phyloP scores from a whole-genome alignment of 2,329 filamentous ascomycete species.

The Cladosporium sp. region DNA sequence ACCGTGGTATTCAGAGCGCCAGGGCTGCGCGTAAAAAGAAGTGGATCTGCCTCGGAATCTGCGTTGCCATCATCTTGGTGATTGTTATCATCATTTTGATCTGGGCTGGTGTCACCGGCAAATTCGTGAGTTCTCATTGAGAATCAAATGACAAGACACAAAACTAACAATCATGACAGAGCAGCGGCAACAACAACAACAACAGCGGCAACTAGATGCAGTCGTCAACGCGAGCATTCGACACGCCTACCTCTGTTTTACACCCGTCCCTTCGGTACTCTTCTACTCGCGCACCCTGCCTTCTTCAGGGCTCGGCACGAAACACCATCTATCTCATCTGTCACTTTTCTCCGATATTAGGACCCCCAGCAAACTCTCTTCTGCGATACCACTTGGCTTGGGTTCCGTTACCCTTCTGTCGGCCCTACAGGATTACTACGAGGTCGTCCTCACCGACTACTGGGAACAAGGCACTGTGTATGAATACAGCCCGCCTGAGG shows the following conservation, averaged over 20 bases:
- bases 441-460: not conserved
- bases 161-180: slow-evolving; percentile 5
- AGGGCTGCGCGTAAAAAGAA: slow-evolving; percentile 85
- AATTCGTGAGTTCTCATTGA: slow-evolving; percentile 17
- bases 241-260: not conserved
- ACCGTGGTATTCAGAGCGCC: slow-evolving; percentile 78
- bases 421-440: not conserved
- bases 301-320: not conserved
- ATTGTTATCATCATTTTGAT: slow-evolving; percentile 23
- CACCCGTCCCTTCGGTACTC: not conserved
- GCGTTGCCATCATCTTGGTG: slow-evolving; percentile 39
- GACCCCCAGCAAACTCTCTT: not conserved
- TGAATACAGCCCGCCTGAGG: not conserved
- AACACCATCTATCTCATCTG: slow-evolving; percentile 12
- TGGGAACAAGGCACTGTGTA: not conserved
- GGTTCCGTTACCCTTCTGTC: not conserved
- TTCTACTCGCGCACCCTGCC: not conserved
- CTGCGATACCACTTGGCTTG: slow-evolving; percentile 18
- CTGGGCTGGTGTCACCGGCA: slow-evolving; percentile 20
- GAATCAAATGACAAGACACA: not conserved
- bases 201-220: slow-evolving; percentile 10
- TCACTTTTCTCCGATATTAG: not conserved
- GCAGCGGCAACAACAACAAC: slow-evolving; percentile 20
- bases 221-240: not conserved
- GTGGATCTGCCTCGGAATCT: slow-evolving; percentile 89